Evolutionary conservation across 2,329 filamentous ascomycete genomes (phyloP).

Genomic region (Teratosphaeria viscida): DNA sequence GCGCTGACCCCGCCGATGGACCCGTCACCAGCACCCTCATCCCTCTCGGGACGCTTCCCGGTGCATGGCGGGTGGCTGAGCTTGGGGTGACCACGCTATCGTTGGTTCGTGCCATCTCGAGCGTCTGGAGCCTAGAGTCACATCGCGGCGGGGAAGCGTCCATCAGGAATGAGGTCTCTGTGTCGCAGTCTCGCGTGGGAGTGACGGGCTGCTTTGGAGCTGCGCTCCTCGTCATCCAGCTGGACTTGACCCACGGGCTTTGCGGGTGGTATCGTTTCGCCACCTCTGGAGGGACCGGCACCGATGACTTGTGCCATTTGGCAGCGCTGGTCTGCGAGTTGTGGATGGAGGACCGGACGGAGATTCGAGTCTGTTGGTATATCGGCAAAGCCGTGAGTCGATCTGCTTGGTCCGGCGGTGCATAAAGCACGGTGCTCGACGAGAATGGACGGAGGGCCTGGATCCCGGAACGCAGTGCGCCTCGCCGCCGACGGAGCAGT

Average conservation of each 20-base stretch:
- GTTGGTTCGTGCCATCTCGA: background rate
- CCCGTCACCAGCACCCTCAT: background rate
- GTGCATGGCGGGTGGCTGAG: background rate
- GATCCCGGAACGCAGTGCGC: slow-evolving; percentile 16
- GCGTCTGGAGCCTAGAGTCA: background rate
- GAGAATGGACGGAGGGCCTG: slow-evolving; percentile 9
- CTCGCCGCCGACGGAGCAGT: slow-evolving; percentile 13
- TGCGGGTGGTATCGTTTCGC: slow-evolving; percentile 5
- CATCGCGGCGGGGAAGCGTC: background rate
- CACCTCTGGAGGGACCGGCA: slow-evolving; percentile 1
- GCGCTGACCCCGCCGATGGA: background rate
- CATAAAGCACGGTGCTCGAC: slow-evolving; percentile 9
- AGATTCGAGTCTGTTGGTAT: slow-evolving; percentile 15
- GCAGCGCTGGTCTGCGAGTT: slow-evolving; percentile 3
- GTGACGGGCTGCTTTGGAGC: background rate
- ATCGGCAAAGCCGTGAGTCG: slow-evolving; percentile 14
- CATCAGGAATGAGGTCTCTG: background rate
- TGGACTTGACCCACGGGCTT: slow-evolving; percentile 5
- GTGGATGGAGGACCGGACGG: slow-evolving; percentile 14
- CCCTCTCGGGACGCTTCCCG: background rate
- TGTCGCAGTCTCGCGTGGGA: background rate
- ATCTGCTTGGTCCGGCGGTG: slow-evolving; percentile 1
- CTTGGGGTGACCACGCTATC: background rate
- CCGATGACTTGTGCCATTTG: background rate
- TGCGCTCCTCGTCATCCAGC: slow-evolving; percentile 1